Evolutionary conservation across 2,329 filamentous ascomycete species (phyloP).

Genomic region (Colletotrichum chlorophyti): DNA sequence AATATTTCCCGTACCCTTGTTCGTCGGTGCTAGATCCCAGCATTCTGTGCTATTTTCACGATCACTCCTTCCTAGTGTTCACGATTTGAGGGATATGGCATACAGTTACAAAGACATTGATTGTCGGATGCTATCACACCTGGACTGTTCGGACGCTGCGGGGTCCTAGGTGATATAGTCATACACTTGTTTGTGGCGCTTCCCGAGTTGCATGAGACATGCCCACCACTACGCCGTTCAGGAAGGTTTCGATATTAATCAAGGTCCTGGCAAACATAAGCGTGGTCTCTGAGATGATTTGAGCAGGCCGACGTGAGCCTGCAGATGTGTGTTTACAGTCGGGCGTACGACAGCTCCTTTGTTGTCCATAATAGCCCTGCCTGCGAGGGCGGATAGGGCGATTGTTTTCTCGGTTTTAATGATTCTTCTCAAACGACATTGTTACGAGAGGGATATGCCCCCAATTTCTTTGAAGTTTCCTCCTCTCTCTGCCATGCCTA

Average conservation of each 20-base stretch:
- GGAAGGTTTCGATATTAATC: constrained; percentile 8
- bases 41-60: neutral
- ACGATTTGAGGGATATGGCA: neutral
- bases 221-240: no score
- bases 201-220: no score
- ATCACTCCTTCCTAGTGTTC: neutral
- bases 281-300: no score
- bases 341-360: constrained; percentile 12
- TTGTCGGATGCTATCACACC: neutral
- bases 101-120: no score
- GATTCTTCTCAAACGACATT: constrained; percentile 13
- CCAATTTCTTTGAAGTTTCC: constrained; percentile 10
- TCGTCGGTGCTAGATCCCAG: neutral
- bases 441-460: constrained; percentile 2
- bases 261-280: neutral
- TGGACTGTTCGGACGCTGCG: no score
- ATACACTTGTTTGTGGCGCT: no score
- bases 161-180: no score
- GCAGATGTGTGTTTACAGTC: neutral
- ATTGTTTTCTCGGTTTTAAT: constrained; percentile 9
- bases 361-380: neutral
- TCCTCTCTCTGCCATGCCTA: constrained; percentile 4
- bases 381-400: neutral
- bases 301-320: neutral
- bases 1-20: constrained; percentile 17